Percentiles rank a stretch among this genome's conserved stretches.
Conservation (phyloP, 2,329 filamentous ascomycete genomes). For the Clarireedia sp. region DNA sequence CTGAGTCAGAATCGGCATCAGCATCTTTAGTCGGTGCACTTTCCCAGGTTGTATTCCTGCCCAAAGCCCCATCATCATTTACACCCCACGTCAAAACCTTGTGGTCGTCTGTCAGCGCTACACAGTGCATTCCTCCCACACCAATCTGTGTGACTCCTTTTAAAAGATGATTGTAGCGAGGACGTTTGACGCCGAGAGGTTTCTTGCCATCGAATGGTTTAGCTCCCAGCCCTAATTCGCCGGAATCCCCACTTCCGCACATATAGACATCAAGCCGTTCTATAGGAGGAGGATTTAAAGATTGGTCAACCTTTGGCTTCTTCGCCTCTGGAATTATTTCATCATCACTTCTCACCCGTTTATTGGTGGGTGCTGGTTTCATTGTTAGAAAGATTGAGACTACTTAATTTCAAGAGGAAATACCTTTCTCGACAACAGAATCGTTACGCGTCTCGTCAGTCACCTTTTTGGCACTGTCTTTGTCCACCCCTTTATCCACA, state of each 20-base stretch:
- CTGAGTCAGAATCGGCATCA: too few relatives aligned
- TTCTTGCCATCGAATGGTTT: slow-evolving; percentile 52
- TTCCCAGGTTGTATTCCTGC: slow-evolving; percentile 53
- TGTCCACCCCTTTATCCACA: too few relatives aligned
- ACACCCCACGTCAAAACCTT: slow-evolving; percentile 81
- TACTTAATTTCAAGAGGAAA: too few relatives aligned
- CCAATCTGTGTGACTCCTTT: slow-evolving; percentile 65
- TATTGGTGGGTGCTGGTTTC: background rate
- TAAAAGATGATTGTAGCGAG: slow-evolving; percentile 59
- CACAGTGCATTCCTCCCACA: slow-evolving; percentile 74
- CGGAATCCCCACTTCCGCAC: slow-evolving; percentile 72
- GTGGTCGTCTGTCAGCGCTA: slow-evolving; percentile 71
- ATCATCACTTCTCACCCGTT: background rate
- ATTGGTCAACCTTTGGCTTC: background rate
- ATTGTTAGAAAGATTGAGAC: too few relatives aligned
- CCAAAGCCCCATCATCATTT: slow-evolving; percentile 76
- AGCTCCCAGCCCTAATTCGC: slow-evolving; percentile 72
- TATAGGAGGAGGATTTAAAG: background rate
- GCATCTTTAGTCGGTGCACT: slow-evolving; percentile 30
- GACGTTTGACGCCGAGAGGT: slow-evolving; percentile 65
- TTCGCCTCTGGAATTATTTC: background rate
- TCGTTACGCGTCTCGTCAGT: too few relatives aligned
- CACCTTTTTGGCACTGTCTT: too few relatives aligned
- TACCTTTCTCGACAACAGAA: too few relatives aligned
- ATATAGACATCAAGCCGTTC: slow-evolving; percentile 61